Evolutionary conservation across 2,329 filamentous ascomycete species (phyloP), one percentile per base, ranked within the genome.

Genomic region (Phialemoniopsis sp.): DNA sequence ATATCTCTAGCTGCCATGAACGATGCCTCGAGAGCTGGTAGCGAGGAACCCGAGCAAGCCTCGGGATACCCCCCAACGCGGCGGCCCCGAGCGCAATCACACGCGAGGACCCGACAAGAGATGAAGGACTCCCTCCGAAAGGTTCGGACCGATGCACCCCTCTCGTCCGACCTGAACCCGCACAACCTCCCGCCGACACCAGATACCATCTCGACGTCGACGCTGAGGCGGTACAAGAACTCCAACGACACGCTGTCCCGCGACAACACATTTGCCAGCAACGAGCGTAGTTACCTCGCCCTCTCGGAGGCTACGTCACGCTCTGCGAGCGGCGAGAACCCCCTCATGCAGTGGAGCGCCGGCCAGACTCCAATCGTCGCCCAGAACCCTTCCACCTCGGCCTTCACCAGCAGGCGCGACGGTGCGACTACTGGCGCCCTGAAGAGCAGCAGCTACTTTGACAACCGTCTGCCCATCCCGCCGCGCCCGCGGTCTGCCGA

Each of bases 141-240:
- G 32, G 74, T 78, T 7, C 51, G 68, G 21, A 78, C 73, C 0
- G 69, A 73, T 21, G 63, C 63, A n/a, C 51, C 62, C 50, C 44
- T 60, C 5, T 57, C 58, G 45, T 67, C 63, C 58, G 62, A 49
- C 43, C 67, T 37, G 2, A 60, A 66, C 38, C 63, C 68, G 5
- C 66, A 70, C 14, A 58, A 57, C 14, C 58, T 80, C 2, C 77
- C 77, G 9, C 77, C 77, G 0, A 80, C 77, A 0, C 77, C 77
- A 0, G 76, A 80, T 46, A 80, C 77, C 0, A 73, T 79, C 15
- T 77, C 76, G 2, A 77, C 73, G 3, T 72, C 72, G 2, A 76
- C 73, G 0, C 60, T 80, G 28, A 63, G 67, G 6, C 64, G 66
- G 13, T 72, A 67, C 42, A 66, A 76, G 44, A 67, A 64, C 35